Percentiles rank a stretch among this genome's conserved stretches.
Conservation (phyloP, 352 stramenopile genomes). For the Globisporangium abappressorium region DNA sequence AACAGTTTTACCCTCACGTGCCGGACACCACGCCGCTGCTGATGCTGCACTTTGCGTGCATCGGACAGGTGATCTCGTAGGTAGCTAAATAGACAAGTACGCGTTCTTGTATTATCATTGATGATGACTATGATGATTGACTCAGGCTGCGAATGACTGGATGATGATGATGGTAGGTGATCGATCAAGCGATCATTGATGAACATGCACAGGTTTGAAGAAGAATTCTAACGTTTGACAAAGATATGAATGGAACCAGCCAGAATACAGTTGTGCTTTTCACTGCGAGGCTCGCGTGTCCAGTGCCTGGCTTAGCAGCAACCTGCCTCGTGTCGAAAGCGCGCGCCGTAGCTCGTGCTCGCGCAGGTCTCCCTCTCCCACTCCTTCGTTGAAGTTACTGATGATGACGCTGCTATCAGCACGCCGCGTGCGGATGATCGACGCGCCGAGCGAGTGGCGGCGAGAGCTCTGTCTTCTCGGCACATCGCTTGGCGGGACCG, state of each 20-base stretch:
- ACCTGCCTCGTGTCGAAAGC: slow-evolving; percentile 22
- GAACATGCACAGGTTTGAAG: neutral
- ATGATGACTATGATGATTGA: neutral
- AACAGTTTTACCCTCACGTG: slow-evolving; percentile 56
- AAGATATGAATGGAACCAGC: neutral
- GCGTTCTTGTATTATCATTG: neutral
- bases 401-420: neutral
- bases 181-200: neutral
- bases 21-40: slow-evolving; percentile 36
- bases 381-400: neutral
- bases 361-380: neutral
- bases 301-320: slow-evolving; percentile 25
- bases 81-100: neutral
- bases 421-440: neutral
- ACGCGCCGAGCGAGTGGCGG: slow-evolving; percentile 12
- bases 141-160: neutral
- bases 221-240: neutral
- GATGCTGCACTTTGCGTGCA: slow-evolving; percentile 52
- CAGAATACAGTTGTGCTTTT: neutral
- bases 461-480: slow-evolving; percentile 11
- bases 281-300: slow-evolving; percentile 1
- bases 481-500: neutral
- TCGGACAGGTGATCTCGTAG: slow-evolving; percentile 12
- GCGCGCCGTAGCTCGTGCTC: slow-evolving; percentile 16
- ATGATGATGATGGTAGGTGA: neutral